These are phyloP conservation scores for Microcyclosporella mali DNA, from an alignment of 2,329 filamentous ascomycete genomes.

Conservation along the genomic window DNA sequence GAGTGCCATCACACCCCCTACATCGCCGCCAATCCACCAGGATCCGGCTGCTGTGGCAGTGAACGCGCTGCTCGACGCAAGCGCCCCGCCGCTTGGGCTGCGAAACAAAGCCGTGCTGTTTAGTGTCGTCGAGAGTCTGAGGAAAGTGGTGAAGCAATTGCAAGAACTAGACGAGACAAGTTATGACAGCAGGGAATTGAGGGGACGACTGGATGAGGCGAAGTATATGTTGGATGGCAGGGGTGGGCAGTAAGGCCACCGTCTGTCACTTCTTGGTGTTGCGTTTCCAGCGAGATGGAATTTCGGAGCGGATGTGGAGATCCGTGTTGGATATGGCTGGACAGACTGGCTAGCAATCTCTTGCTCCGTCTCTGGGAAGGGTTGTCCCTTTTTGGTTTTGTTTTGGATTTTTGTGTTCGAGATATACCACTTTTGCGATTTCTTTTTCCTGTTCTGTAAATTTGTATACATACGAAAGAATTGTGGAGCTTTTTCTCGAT, in stretches of 20 bases:
- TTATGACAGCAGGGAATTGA: conserved; percentile 57
- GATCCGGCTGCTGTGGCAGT: conserved; percentile 33
- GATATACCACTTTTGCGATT: too few relatives aligned
- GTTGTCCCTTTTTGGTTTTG: too few relatives aligned
- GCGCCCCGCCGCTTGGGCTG: conserved; percentile 40
- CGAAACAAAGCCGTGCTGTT: conserved; percentile 51
- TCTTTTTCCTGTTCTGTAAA: too few relatives aligned
- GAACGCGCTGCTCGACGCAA: conserved; percentile 36
- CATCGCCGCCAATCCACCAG: conserved; percentile 26
- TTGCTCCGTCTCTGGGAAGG: too few relatives aligned
- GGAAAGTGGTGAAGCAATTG: conserved; percentile 48
- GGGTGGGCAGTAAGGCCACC: background rate
- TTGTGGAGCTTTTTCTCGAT: too few relatives aligned
- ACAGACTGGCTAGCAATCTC: too few relatives aligned
- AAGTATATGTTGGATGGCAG: conserved; percentile 63
- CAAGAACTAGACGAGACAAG: conserved; percentile 43
- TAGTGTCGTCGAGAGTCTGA: conserved; percentile 47
- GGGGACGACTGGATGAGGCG: conserved; percentile 68
- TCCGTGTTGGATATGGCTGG: too few relatives aligned
- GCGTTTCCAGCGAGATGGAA: too few relatives aligned
- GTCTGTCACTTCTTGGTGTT: too few relatives aligned
- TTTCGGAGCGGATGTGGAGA: too few relatives aligned
- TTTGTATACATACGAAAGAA: too few relatives aligned
- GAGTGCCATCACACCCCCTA: conserved; percentile 8
- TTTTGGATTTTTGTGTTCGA: too few relatives aligned